Evolutionary conservation across 2,329 filamentous ascomycete species (phyloP), one percentile per base, ranked within the genome.

Genomic region (Phyllosticta ampelicida): DNA sequence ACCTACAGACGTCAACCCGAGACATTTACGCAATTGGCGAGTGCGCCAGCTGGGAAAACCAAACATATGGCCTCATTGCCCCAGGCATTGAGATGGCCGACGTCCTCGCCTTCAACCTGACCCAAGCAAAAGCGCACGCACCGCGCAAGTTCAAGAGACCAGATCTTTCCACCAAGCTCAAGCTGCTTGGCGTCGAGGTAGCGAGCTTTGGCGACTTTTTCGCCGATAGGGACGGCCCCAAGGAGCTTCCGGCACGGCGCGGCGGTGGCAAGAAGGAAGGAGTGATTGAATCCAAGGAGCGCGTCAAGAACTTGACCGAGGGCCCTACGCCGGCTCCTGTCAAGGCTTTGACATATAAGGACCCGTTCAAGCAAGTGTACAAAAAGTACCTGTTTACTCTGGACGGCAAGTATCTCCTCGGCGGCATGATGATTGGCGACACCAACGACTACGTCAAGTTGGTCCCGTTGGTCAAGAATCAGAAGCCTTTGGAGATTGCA

Each of bases 361-460:
- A 96, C 66, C 90, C 90, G 0, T 96, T 96, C 68, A 81, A 85
- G 58, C 85, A 89, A 53, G 83, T 96, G 1, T 96, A 96, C 76
- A 96, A 96, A 72, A 96, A 96, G 68, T 96, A 94, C 70, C 75
- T 96, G 10, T 96, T 96, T 67, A 95, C 90, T 0, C 77, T 85
- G 67, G 91, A 96, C 67, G 90, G 90, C 23, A 95, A 95, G 70
- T 92, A 92, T 66, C 77, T 96, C 1, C 81, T 96, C 0, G 90
- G 90, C n/a, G 91, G 90, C 3, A 96, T 96, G 89, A 95, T 96
- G 89, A 94, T 96, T 61, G 91, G 90, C 48, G 90, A 96, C 66
- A 95, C 89, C 0, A 86, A 82, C 62, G 90, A 96, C 74, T 96
- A 95, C 67, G 82, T 95, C 73, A 95, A 92, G 70, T 75, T 96